Conservation (phyloP, 169 alveolate genomes). For the Cryptosporidium tyzzeri region DNA sequence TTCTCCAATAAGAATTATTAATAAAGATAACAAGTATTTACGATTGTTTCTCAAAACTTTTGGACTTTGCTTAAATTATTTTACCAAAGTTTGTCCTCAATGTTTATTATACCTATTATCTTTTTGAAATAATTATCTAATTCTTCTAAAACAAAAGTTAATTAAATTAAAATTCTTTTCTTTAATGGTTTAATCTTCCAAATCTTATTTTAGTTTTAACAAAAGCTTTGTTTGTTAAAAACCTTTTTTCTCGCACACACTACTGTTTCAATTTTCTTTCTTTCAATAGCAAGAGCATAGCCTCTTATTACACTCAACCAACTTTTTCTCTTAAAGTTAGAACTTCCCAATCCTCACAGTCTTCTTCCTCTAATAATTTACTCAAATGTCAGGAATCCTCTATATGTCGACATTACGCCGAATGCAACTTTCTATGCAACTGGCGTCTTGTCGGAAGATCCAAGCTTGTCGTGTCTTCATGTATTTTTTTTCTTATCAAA, state of each 20-base stretch:
- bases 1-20: background rate
- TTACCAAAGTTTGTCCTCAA: background rate
- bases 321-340: slow-evolving; percentile 3
- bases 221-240: slow-evolving; percentile 25
- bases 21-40: too few relatives aligned
- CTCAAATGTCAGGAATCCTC: slow-evolving; percentile 25
- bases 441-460: slow-evolving; percentile 78
- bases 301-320: slow-evolving; percentile 17
- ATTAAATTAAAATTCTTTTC: background rate
- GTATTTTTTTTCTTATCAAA: slow-evolving; percentile 5
- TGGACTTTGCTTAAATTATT: background rate
- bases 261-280: slow-evolving; percentile 17
- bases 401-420: slow-evolving; percentile 76
- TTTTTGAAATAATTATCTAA: too few relatives aligned
- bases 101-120: background rate
- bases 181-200: background rate
- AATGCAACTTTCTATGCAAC: slow-evolving; percentile 67
- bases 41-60: background rate
- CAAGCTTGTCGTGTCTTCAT: slow-evolving; percentile 74
- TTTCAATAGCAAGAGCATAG: slow-evolving; percentile 17
- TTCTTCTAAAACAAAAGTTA: background rate
- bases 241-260: slow-evolving; percentile 2
- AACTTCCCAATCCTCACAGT: slow-evolving; percentile 44
- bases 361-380: slow-evolving; percentile 31
- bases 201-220: background rate